Conservation (phyloP, 371 early-diverging fungal genomes). For the Parasitella parasitica region DNA sequence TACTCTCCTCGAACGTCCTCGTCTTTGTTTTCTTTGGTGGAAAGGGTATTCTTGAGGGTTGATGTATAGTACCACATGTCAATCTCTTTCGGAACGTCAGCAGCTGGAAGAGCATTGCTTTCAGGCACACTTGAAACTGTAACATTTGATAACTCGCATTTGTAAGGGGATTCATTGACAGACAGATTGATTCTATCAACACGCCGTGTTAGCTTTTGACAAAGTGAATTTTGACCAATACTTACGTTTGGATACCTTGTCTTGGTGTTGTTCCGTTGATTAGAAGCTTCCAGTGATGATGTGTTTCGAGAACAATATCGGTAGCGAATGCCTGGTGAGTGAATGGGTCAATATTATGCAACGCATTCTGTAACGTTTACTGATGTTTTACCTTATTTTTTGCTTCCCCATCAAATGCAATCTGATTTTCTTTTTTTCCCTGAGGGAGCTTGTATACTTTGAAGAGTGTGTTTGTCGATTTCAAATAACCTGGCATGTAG, state of each 20-base stretch:
- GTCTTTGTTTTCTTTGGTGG: background rate
- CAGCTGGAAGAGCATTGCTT: constrained; percentile 30
- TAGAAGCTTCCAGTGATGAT: constrained; percentile 91
- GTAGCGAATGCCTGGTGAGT: constrained; percentile 73
- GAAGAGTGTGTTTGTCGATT: constrained; percentile 86
- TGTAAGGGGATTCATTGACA: constrained; percentile 69
- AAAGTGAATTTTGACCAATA: too few relatives aligned
- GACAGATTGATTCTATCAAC: constrained; percentile 57
- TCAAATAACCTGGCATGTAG: constrained; percentile 81
- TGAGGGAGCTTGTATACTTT: constrained; percentile 91
- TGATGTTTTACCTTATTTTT: constrained; percentile 61
- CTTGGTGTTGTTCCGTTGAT: constrained; percentile 65
- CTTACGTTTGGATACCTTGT: constrained; percentile 63
- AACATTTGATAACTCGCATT: constrained; percentile 49
- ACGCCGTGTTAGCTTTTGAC: background rate
- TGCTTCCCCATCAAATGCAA: constrained; percentile 89
- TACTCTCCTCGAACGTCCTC: background rate
- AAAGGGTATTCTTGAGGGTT: background rate
- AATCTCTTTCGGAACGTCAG: constrained; percentile 57
- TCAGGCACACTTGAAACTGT: constrained; percentile 59
- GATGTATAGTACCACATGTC: constrained; percentile 76
- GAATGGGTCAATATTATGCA: background rate
- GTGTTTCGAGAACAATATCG: constrained; percentile 84
- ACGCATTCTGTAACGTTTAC: background rate
- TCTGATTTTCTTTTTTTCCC: constrained; percentile 85